phyloP scores from a whole-genome alignment of 2,329 filamentous ascomycete genomes.

The Colletotrichum liaoningense region DNA sequence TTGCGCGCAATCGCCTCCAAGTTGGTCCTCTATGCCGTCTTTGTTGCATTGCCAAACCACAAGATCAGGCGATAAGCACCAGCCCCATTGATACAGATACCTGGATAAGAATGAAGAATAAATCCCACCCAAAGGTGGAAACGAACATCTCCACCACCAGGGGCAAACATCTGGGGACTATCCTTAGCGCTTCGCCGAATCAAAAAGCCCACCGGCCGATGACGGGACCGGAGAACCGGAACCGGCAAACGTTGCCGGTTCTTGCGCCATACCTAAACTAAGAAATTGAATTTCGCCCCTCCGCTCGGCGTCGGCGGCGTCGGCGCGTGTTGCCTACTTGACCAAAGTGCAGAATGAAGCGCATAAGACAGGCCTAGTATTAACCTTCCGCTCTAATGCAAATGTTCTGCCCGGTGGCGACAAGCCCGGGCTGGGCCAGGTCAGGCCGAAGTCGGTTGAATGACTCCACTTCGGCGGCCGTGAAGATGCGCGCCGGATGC shows the following conservation, averaged over 20 bases:
- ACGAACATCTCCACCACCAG: slow-evolving; percentile 4
- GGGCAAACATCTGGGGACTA: slow-evolving; percentile 25
- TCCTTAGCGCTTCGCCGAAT: not conserved
- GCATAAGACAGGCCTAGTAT: too few relatives aligned
- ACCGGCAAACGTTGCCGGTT: slow-evolving; percentile 30
- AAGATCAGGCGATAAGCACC: slow-evolving; percentile 8
- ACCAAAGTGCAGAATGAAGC: too few relatives aligned
- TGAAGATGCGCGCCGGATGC: not conserved
- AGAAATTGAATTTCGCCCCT: not conserved
- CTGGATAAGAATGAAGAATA: not conserved
- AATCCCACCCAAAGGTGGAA: not conserved
- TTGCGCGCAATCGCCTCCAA: not conserved
- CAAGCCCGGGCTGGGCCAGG: not conserved
- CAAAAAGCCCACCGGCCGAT: slow-evolving; percentile 9
- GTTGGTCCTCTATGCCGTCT: not conserved
- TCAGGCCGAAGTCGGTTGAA: not conserved
- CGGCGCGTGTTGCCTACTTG: not conserved
- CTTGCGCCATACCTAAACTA: not conserved
- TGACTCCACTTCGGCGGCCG: not conserved
- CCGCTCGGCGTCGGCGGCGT: not conserved
- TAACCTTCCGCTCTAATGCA: too few relatives aligned
- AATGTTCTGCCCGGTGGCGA: not conserved
- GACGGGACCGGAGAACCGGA: slow-evolving; percentile 30
- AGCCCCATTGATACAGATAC: not conserved
- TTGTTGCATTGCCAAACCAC: not conserved